Evolutionary conservation across 192 early-diverging fungal genomes (phyloP).

Genomic region (Chytriomyces confervae): DNA sequence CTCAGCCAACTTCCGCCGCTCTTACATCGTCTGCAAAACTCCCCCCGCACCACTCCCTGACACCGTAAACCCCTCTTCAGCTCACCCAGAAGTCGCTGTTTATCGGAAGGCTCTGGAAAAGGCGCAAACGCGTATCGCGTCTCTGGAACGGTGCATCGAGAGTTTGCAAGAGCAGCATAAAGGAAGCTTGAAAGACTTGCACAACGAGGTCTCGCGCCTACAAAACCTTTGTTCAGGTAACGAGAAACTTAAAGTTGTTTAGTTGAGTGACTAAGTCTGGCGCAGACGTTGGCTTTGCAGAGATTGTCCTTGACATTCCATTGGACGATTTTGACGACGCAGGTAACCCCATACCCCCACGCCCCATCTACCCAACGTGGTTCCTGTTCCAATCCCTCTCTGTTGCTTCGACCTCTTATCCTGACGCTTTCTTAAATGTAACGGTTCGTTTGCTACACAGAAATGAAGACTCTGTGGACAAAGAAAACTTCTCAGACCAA

Average conservation of each 20-base stretch:
- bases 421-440: too few relatives aligned
- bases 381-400: too few relatives aligned
- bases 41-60: neutral
- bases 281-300: conserved; percentile 27
- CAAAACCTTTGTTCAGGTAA: conserved; percentile 52
- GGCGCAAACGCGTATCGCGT: conserved; percentile 37
- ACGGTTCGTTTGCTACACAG: neutral
- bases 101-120: conserved; percentile 32
- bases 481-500: conserved; percentile 12
- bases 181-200: conserved; percentile 45
- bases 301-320: conserved; percentile 13
- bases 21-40: conserved; percentile 25
- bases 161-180: conserved; percentile 51
- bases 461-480: conserved; percentile 26
- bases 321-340: conserved; percentile 6
- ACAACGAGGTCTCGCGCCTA: conserved; percentile 53
- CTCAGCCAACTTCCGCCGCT: conserved; percentile 17
- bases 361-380: neutral
- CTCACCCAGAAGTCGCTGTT: neutral
- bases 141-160: conserved; percentile 55
- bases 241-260: neutral
- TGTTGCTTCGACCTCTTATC: too few relatives aligned
- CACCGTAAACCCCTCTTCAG: neutral
- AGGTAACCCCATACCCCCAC: neutral
- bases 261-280: neutral